These are phyloP conservation scores for Furcasterigmium sp. DNA, from an alignment of 2,329 filamentous ascomycete species.

Conservation along the genomic window DNA sequence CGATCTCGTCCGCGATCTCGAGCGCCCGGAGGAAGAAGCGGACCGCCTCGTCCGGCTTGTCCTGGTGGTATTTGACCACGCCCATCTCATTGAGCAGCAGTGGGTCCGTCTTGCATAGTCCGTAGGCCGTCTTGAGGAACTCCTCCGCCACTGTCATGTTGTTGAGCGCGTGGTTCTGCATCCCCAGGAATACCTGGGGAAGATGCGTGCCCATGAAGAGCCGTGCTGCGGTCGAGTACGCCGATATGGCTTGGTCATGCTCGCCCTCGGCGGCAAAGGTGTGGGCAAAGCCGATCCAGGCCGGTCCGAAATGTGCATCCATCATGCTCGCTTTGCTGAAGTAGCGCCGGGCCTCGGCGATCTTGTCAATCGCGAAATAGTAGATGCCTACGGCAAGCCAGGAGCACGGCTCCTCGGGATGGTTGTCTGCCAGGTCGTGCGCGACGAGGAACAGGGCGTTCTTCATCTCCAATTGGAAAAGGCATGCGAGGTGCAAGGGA, in stretches of 20 bases:
- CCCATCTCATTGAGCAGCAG: slow-evolving; percentile 93
- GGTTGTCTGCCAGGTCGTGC: slow-evolving; percentile 86
- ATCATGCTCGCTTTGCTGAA: slow-evolving; percentile 98
- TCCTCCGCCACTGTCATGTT: slow-evolving; percentile 93
- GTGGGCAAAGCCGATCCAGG: slow-evolving; percentile 98
- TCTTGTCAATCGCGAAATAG: slow-evolving; percentile 83
- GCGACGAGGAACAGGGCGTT: slow-evolving; percentile 88
- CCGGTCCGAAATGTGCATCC: slow-evolving; percentile 94
- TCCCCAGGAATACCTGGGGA: slow-evolving; percentile 91
- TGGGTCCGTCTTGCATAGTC: slow-evolving; percentile 78
- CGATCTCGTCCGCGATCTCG: slow-evolving; percentile 70
- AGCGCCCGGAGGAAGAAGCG: slow-evolving; percentile 75
- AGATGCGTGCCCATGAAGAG: slow-evolving; percentile 96
- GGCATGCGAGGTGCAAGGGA: slow-evolving; percentile 83
- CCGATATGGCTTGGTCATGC: slow-evolving; percentile 95
- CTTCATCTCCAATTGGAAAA: slow-evolving; percentile 81
- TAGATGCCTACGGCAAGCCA: slow-evolving; percentile 96
- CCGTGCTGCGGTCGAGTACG: slow-evolving; percentile 90
- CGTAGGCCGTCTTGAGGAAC: slow-evolving; percentile 86
- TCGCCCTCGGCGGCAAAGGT: slow-evolving; percentile 97
- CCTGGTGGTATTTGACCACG: slow-evolving; percentile 91
- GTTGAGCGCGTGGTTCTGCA: slow-evolving; percentile 96
- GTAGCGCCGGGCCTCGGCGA: slow-evolving; percentile 89
- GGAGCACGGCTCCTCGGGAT: slow-evolving; percentile 84
- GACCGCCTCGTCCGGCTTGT: slow-evolving; percentile 69